Conservation (phyloP, 1,284 basidiomycete species). For the Marasmius oreades region DNA sequence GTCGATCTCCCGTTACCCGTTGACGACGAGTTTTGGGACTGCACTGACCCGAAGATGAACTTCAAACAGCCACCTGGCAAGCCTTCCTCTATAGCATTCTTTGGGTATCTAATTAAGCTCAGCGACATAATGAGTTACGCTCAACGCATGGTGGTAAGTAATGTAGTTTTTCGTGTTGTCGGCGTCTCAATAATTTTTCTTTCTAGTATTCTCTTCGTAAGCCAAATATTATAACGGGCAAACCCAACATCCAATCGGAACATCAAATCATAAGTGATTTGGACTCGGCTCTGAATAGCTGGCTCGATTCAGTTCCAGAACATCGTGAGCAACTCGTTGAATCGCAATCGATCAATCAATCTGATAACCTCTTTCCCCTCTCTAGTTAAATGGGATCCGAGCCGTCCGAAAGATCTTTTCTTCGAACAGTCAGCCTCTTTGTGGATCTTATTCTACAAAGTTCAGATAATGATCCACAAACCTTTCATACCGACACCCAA, state of each 20-base stretch:
- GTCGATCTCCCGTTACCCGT: constrained; percentile 63
- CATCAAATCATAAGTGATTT: constrained; percentile 59
- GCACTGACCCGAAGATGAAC: constrained; percentile 34
- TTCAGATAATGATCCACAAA: constrained; percentile 63
- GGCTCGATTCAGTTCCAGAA: constrained; percentile 62
- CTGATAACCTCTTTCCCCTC: background rate
- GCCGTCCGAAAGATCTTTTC: constrained; percentile 42
- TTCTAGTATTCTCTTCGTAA: constrained; percentile 37
- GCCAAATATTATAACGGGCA: constrained; percentile 23
- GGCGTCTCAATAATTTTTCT: background rate
- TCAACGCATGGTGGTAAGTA: constrained; percentile 55
- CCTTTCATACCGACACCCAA: constrained; percentile 63
- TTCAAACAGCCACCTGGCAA: constrained; percentile 52
- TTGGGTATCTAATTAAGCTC: constrained; percentile 56
- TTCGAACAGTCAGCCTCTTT: constrained; percentile 60
- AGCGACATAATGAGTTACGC: constrained; percentile 62
- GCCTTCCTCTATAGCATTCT: constrained; percentile 51
- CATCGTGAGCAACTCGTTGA: constrained; percentile 37
- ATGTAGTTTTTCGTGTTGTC: background rate
- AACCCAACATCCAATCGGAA: constrained; percentile 36
- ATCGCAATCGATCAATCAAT: background rate
- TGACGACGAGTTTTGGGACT: constrained; percentile 72
- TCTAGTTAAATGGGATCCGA: constrained; percentile 60
- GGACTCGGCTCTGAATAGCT: constrained; percentile 64
- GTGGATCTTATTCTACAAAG: constrained; percentile 57